Evolutionary conservation across 176 grass and related monocot species (phyloP).

Genomic region (barley (Hordeum vulgare)): DNA sequence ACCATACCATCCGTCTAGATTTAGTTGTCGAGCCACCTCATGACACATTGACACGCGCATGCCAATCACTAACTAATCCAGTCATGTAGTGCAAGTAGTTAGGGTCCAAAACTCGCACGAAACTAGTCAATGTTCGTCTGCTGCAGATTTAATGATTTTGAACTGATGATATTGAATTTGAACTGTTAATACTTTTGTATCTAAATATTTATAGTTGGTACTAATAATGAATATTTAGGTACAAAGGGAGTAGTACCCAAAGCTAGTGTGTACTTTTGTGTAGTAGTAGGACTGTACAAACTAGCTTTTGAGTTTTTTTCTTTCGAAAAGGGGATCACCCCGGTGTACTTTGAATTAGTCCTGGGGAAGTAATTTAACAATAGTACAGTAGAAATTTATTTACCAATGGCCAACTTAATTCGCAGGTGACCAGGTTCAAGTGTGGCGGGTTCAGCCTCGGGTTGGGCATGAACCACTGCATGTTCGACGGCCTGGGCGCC

Average conservation of each 20-base stretch:
- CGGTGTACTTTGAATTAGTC: no score
- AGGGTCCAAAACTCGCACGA: not conserved
- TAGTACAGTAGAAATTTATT: not conserved
- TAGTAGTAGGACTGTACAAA: no score
- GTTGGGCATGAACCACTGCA: conserved; percentile 90
- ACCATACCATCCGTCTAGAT: not conserved
- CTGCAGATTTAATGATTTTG: not conserved
- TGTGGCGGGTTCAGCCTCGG: conserved; percentile 83
- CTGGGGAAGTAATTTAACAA: no score
- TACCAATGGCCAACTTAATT: not conserved
- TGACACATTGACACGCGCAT: not conserved
- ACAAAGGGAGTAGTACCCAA: no score
- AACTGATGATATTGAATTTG: not conserved
- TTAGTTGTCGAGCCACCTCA: not conserved
- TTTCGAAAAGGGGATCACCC: no score
- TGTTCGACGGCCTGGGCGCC: conserved; percentile 85
- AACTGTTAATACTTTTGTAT: no score
- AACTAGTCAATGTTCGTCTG: not conserved
- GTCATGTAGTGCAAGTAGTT: not conserved
- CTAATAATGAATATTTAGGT: no score
- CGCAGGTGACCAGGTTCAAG: conserved; percentile 76
- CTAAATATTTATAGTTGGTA: no score
- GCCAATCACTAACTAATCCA: not conserved
- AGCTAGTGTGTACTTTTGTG: no score
- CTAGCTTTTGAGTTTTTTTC: no score